Percentiles rank a stretch among this genome's conserved stretches.
Conservation (phyloP, 176 grass and related monocot species). For the Puccinellia tenuiflora region DNA sequence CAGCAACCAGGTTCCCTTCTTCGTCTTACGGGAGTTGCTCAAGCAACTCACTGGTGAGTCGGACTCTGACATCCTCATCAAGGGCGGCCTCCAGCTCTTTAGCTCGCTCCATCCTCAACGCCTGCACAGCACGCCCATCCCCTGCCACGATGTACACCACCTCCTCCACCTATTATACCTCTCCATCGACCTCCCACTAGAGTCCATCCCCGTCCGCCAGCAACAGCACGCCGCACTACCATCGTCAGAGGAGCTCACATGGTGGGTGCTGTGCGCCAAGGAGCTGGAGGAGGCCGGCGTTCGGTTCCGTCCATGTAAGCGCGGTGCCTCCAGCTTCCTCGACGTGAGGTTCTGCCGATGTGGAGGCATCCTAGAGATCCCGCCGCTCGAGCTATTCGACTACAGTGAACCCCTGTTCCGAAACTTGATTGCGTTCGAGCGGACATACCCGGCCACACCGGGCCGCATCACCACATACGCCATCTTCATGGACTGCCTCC, state of each 20-base stretch:
- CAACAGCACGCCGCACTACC: background rate
- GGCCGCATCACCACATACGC: constrained; percentile 22
- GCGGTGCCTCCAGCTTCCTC: background rate
- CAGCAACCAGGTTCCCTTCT: background rate
- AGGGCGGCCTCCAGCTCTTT: background rate
- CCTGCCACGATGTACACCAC: background rate
- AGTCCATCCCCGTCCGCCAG: background rate
- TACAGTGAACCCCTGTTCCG: constrained; percentile 15
- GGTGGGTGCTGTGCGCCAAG: constrained; percentile 29
- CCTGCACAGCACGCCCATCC: too few species aligned
- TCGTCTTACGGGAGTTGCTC: background rate
- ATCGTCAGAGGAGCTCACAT: background rate
- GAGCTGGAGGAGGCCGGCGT: constrained; percentile 39
- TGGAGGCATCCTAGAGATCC: constrained; percentile 35
- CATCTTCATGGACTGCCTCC: constrained; percentile 36
- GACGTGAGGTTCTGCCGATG: background rate
- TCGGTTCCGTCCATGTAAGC: background rate
- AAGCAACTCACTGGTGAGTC: background rate
- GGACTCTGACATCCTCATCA: background rate
- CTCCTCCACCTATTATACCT: constrained; percentile 1
- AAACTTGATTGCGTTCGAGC: too few species aligned
- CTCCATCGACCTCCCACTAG: background rate
- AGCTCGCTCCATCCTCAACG: background rate
- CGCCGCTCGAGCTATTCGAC: constrained; percentile 23
- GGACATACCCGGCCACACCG: background rate